A percentile compares a stretch with the other conserved stretches of the same genome.
Evolutionary conservation across 345 rosid species (phyloP).

Genomic region (Bretschneidera sinensis): DNA sequence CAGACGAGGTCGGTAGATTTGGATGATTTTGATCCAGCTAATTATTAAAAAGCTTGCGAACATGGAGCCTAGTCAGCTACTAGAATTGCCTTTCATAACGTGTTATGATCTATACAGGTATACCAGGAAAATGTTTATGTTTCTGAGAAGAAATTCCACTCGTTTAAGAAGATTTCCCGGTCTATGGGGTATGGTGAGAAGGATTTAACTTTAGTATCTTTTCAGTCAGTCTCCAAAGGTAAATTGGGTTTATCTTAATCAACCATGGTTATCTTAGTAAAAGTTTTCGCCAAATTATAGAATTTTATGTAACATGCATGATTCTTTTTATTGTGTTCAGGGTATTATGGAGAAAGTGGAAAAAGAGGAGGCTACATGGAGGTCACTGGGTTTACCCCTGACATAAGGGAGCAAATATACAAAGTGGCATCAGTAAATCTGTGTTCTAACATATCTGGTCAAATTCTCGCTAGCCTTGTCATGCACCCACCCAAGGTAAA

Average conservation of each 20-base stretch:
- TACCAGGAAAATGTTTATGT: slow-evolving; percentile 88
- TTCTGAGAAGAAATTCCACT: slow-evolving; percentile 82
- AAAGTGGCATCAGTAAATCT: slow-evolving; percentile 96
- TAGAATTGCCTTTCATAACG: not conserved
- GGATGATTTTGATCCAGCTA: not conserved
- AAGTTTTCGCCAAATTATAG: not conserved
- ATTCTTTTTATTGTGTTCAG: slow-evolving; percentile 29
- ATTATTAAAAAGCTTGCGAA: not conserved
- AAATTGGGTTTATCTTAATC: slow-evolving; percentile 4
- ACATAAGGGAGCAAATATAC: slow-evolving; percentile 85
- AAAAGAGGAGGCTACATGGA: slow-evolving; percentile 99
- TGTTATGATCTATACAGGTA: slow-evolving; percentile 37
- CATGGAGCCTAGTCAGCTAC: not conserved
- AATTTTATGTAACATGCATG: not conserved
- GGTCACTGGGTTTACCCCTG: slow-evolving; percentile 72
- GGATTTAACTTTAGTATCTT: slow-evolving; percentile 72
- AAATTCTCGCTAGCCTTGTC: slow-evolving; percentile 93
- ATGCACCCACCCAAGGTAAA: slow-evolving; percentile 98
- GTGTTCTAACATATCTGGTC: slow-evolving; percentile 91
- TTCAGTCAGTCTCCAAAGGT: slow-evolving; percentile 97
- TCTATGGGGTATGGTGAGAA: slow-evolving; percentile 84
- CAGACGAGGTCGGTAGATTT: slow-evolving; percentile 61
- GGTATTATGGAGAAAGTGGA: slow-evolving; percentile 96
- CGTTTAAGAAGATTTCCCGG: slow-evolving; percentile 85
- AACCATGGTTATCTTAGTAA: not conserved